phyloP scores from a whole-genome alignment of 2,329 filamentous ascomycete genomes.

The Lasiodiplodia sp. region DNA sequence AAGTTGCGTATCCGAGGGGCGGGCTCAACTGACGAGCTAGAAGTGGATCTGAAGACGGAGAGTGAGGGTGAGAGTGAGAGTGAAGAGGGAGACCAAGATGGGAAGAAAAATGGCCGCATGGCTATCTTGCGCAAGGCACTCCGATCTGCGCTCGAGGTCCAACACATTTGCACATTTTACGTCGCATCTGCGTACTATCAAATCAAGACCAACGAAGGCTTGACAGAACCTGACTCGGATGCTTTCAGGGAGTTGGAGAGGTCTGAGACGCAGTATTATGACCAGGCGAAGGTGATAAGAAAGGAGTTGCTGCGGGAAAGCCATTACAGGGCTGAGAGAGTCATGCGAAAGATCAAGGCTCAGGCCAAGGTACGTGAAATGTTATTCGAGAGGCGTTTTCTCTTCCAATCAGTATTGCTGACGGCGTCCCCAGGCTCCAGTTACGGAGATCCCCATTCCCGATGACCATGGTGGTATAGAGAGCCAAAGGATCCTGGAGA shows the following conservation, averaged over 20 bases:
- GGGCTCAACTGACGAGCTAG: conserved; percentile 38
- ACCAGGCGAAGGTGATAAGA: conserved; percentile 77
- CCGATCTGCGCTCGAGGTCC: conserved; percentile 75
- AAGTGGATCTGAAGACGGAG: conserved; percentile 24
- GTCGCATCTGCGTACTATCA: conserved; percentile 84
- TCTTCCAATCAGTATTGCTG: neutral
- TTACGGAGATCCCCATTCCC: conserved; percentile 63
- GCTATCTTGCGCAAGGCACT: conserved; percentile 70
- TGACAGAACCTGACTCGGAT: conserved; percentile 71
- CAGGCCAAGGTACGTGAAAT: conserved; percentile 31
- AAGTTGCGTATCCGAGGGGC: conserved; percentile 43
- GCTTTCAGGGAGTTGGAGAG: conserved; percentile 72
- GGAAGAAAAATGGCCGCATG: conserved; percentile 55
- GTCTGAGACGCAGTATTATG: conserved; percentile 76
- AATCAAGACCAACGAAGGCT: conserved; percentile 73
- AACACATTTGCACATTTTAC: conserved; percentile 86
- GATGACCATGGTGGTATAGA: conserved; percentile 73
- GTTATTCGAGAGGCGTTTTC: neutral
- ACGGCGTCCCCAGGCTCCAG: neutral
- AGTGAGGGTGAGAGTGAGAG: conserved; percentile 41
- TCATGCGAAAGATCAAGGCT: conserved; percentile 66
- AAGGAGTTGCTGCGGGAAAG: conserved; percentile 75
- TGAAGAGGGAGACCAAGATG: conserved; percentile 46
- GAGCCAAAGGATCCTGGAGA: conserved; percentile 69
- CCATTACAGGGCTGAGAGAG: conserved; percentile 64